Evolutionary conservation across 2,329 filamentous ascomycete species (phyloP).

Genomic region (Moelleriella libera): DNA sequence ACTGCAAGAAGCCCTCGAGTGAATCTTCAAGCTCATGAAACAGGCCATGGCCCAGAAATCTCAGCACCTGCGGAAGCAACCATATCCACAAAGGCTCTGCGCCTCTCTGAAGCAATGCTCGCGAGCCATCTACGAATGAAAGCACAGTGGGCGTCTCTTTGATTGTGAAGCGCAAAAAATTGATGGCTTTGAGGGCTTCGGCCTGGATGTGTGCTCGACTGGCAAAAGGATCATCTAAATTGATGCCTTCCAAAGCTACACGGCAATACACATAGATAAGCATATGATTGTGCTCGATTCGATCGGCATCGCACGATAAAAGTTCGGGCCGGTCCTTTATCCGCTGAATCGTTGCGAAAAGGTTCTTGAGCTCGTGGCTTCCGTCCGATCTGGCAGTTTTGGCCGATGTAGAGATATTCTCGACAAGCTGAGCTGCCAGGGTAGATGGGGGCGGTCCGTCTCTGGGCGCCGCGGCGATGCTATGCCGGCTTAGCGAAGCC

Average conservation of each 20-base stretch:
- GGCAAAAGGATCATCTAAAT: constrained; percentile 55
- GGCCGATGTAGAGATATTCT: constrained; percentile 56
- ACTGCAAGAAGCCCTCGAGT: constrained; percentile 38
- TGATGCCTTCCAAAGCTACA: constrained; percentile 59
- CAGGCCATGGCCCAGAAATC: constrained; percentile 37
- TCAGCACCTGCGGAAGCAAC: constrained; percentile 45
- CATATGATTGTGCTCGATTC: constrained; percentile 66
- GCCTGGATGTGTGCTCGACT: constrained; percentile 36
- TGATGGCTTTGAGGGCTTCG: constrained; percentile 58
- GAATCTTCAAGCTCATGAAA: constrained; percentile 32
- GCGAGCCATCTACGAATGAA: constrained; percentile 24
- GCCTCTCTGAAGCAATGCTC: constrained; percentile 35
- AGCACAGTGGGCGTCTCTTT: constrained; percentile 62
- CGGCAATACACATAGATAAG: constrained; percentile 73
- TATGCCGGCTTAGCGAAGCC: constrained; percentile 6
- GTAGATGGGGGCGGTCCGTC: constrained; percentile 54
- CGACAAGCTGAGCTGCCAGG: constrained; percentile 74
- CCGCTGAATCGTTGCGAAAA: constrained; percentile 43
- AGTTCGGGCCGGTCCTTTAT: constrained; percentile 35
- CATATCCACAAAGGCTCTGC: constrained; percentile 51
- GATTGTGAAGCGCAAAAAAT: constrained; percentile 63
- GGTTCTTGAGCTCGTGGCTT: constrained; percentile 59
- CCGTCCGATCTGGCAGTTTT: constrained; percentile 49
- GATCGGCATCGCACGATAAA: constrained; percentile 49
- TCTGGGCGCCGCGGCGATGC: constrained; percentile 6